phyloP scores from a whole-genome alignment of 305 asterid genomes.

The Withania somnifera region DNA sequence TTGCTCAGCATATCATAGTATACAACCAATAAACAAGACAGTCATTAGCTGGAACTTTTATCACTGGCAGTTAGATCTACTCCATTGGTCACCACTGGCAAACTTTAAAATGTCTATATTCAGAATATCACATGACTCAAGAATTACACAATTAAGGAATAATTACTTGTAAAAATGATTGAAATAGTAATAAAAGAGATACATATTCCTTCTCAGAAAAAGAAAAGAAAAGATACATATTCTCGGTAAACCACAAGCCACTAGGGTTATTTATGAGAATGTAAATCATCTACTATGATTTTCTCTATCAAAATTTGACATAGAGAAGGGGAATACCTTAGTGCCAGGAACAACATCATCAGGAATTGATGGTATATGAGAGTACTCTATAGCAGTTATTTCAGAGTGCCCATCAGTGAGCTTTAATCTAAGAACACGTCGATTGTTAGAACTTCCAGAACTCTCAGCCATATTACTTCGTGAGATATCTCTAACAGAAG shows the following conservation, averaged over 20 bases:
- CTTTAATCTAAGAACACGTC: slow-evolving; percentile 52
- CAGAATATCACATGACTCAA: neutral
- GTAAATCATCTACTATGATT: neutral
- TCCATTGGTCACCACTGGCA: neutral
- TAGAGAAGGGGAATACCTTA: slow-evolving; percentile 33
- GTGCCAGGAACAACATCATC: slow-evolving; percentile 74
- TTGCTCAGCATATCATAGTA: slow-evolving; percentile 1
- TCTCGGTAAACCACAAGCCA: neutral
- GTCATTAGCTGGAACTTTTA: neutral
- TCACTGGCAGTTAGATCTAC: neutral
- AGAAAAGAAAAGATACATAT: neutral
- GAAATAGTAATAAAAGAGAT: neutral
- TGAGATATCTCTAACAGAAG: slow-evolving; percentile 58
- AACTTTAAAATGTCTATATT: neutral
- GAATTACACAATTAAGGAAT: neutral
- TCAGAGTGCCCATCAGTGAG: slow-evolving; percentile 82
- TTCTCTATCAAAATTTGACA: neutral
- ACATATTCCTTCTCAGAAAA: neutral
- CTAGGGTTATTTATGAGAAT: neutral
- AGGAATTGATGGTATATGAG: slow-evolving; percentile 56
- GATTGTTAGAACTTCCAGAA: slow-evolving; percentile 40
- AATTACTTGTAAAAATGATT: neutral
- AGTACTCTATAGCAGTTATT: slow-evolving; percentile 58
- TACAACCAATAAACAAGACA: neutral
- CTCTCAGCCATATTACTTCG: slow-evolving; percentile 41